A percentile compares a stretch with the other conserved stretches of the same genome.
Evolutionary conservation across 805 yeast species (phyloP).

Genomic region (Suhomyces emberorum): DNA sequence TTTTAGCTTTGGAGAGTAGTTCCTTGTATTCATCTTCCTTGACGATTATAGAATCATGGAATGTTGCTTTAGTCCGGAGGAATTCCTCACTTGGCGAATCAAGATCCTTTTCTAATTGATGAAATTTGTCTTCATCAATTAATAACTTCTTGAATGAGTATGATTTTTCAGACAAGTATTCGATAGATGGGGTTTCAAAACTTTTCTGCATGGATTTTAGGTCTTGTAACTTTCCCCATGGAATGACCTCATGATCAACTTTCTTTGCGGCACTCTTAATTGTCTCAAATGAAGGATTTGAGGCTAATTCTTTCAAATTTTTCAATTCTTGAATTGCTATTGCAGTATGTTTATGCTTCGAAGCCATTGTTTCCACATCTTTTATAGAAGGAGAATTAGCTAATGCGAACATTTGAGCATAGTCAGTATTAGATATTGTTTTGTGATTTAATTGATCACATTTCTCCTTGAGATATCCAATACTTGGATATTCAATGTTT

Average conservation of each 20-base stretch:
- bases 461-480: slow-evolving; percentile 9
- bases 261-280: too few species aligned
- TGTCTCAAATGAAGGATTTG: slow-evolving; percentile 15
- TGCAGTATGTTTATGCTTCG: slow-evolving; percentile 1
- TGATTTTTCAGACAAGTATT: too few species aligned
- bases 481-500: slow-evolving; percentile 8
- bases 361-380: slow-evolving; percentile 8
- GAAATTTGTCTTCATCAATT: neutral
- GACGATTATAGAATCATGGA: neutral
- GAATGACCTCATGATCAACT: too few species aligned
- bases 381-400: slow-evolving; percentile 12
- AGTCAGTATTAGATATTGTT: neutral
- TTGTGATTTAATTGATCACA: slow-evolving; percentile 6
- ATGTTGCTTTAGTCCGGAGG: slow-evolving; percentile 28
- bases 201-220: slow-evolving; percentile 12
- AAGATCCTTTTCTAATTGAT: slow-evolving; percentile 8
- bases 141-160: too few species aligned
- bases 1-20: slow-evolving; percentile 5
- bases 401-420: neutral
- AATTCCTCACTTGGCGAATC: slow-evolving; percentile 23
- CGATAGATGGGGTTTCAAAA: slow-evolving; percentile 23
- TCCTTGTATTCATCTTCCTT: neutral
- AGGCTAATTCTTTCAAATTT: slow-evolving; percentile 5
- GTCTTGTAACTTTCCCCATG: too few species aligned
- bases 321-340: slow-evolving; percentile 5